Percentiles rank a stretch among this genome's conserved stretches.
Evolutionary conservation across 192 early-diverging fungal species (phyloP).

Genomic region (Endogone sp.): DNA sequence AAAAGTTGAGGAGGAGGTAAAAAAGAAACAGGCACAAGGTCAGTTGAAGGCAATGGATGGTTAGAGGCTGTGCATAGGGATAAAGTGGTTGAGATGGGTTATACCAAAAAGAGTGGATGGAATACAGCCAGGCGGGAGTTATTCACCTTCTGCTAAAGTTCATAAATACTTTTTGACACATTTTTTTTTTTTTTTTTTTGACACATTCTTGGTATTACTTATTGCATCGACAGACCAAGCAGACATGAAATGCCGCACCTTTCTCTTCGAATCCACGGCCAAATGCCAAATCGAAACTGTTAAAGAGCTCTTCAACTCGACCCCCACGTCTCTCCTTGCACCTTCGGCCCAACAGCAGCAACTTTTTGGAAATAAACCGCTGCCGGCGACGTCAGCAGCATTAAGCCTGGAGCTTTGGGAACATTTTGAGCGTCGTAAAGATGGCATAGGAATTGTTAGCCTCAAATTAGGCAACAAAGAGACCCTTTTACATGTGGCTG

Average conservation of each 20-base stretch:
- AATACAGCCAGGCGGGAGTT: too few relatives aligned
- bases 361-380: neutral
- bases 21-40: slow-evolving; percentile 22
- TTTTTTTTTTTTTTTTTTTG: too few relatives aligned
- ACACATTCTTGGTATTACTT: too few relatives aligned
- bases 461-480: slow-evolving; percentile 16
- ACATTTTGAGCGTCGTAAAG: slow-evolving; percentile 6
- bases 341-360: slow-evolving; percentile 1
- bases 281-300: slow-evolving; percentile 14
- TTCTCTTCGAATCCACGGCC: slow-evolving; percentile 11
- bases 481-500: slow-evolving; percentile 31
- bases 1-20: slow-evolving; percentile 14
- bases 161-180: too few relatives aligned
- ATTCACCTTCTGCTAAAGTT: too few relatives aligned
- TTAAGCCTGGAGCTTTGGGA: slow-evolving; percentile 30
- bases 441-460: neutral
- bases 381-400: slow-evolving; percentile 8
- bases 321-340: neutral
- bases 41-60: neutral
- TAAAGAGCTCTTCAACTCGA: slow-evolving; percentile 17
- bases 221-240: slow-evolving; percentile 20
- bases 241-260: slow-evolving; percentile 18
- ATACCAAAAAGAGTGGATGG: too few relatives aligned
- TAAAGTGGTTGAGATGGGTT: too few relatives aligned
- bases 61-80: neutral